Conservation (phyloP, 2,329 filamentous ascomycete genomes). For the Xenoacremonium recifei region DNA sequence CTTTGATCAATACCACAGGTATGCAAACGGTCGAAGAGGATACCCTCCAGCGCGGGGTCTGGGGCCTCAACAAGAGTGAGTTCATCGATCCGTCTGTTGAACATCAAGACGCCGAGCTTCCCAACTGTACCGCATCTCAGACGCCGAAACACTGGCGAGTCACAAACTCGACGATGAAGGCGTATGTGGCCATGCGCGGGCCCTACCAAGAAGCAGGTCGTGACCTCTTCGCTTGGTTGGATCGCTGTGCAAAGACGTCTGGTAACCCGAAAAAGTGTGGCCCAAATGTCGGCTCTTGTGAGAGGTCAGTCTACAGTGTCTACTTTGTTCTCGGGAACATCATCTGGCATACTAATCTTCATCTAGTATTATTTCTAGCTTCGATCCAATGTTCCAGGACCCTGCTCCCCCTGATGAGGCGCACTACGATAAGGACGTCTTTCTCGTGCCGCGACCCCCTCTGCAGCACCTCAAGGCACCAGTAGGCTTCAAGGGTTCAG, state of each 20-base stretch:
- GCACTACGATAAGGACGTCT: slow-evolving; percentile 1
- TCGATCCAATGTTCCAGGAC: slow-evolving; percentile 7
- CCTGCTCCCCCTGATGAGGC: slow-evolving; percentile 7
- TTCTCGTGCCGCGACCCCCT: slow-evolving; percentile 8
- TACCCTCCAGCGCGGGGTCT: too few species aligned
- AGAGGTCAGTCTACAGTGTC: slow-evolving; percentile 11
- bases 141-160: slow-evolving; percentile 17
- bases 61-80: slow-evolving; percentile 3
- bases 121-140: slow-evolving; percentile 4
- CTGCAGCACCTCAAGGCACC: slow-evolving; percentile 7
- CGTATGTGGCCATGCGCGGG: slow-evolving; percentile 34
- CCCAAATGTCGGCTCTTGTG: slow-evolving; percentile 2
- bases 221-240: slow-evolving; percentile 28
- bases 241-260: slow-evolving; percentile 6
- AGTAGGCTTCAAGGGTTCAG: background rate
- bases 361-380: background rate
- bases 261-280: slow-evolving; percentile 1
- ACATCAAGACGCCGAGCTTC: background rate
- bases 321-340: too few species aligned
- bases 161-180: slow-evolving; percentile 26
- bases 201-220: slow-evolving; percentile 20
- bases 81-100: background rate
- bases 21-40: too few species aligned
- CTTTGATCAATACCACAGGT: too few species aligned
- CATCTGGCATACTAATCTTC: background rate